These are phyloP conservation scores for Jaltomata sinuosa DNA, from an alignment of 257 asterid species.

Conservation along the genomic window DNA sequence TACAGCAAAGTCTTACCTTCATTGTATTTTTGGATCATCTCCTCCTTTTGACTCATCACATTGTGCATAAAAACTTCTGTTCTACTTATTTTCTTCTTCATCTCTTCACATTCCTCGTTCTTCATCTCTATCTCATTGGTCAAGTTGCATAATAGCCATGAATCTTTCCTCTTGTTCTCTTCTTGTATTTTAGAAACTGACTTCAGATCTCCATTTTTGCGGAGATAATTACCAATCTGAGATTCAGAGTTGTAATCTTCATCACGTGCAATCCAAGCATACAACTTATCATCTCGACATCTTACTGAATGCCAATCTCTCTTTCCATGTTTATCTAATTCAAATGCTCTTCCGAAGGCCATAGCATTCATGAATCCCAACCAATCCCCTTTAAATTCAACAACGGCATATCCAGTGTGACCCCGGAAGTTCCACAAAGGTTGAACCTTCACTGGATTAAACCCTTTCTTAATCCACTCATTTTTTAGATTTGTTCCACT, in stretches of 20 bases:
- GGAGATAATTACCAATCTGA: slow-evolving; percentile 39
- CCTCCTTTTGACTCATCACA: slow-evolving; percentile 11
- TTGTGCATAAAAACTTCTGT: neutral
- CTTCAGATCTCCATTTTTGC: slow-evolving; percentile 61
- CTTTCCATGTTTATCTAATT: slow-evolving; percentile 34
- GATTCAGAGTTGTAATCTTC: slow-evolving; percentile 40
- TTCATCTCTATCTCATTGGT: slow-evolving; percentile 25
- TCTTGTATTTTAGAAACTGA: slow-evolving; percentile 37
- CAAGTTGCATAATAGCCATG: slow-evolving; percentile 32
- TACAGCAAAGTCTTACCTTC: slow-evolving; percentile 6
- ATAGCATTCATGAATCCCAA: slow-evolving; percentile 39
- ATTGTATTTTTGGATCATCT: neutral
- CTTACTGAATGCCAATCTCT: slow-evolving; percentile 13
- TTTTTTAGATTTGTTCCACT: slow-evolving; percentile 32
- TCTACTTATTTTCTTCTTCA: slow-evolving; percentile 12
- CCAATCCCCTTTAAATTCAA: slow-evolving; percentile 35
- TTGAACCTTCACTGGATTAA: slow-evolving; percentile 32
- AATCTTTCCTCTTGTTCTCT: slow-evolving; percentile 35
- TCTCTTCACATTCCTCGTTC: slow-evolving; percentile 30
- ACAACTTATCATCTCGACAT: neutral
- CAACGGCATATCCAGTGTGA: slow-evolving; percentile 40
- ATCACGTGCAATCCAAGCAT: slow-evolving; percentile 53
- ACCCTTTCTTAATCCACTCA: slow-evolving; percentile 26
- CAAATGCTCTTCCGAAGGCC: slow-evolving; percentile 36
- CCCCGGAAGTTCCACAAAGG: slow-evolving; percentile 37